Evolutionary conservation across 257 asterid species (phyloP).

Genomic region (Craterostigma plantagineum): DNA sequence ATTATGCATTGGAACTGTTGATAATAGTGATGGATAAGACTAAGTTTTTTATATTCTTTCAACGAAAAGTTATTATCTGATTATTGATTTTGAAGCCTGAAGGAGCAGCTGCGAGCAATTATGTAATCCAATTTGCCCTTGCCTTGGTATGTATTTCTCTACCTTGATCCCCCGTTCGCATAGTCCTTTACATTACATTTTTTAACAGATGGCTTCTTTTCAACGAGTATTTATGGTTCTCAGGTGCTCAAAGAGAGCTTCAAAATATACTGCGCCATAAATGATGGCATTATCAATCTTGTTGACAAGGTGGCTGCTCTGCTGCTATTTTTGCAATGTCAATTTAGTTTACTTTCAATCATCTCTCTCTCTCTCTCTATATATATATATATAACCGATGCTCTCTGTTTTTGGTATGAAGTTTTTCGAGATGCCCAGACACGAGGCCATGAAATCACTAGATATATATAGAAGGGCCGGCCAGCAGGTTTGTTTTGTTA

Average conservation of each 20-base stretch:
- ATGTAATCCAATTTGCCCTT: slow-evolving; percentile 80
- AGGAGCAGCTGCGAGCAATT: slow-evolving; percentile 79
- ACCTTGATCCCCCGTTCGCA: background rate
- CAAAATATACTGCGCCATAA: slow-evolving; percentile 83
- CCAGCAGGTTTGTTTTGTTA: slow-evolving; percentile 62
- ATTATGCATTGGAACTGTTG: background rate
- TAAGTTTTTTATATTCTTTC: background rate
- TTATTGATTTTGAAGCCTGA: slow-evolving; percentile 54
- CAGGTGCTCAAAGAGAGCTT: slow-evolving; percentile 99
- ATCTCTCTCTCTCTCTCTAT: no score
- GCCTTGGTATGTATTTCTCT: slow-evolving; percentile 48
- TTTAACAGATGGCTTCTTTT: background rate
- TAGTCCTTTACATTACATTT: background rate
- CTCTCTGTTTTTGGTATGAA: slow-evolving; percentile 22
- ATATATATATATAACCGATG: no score
- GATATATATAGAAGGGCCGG: slow-evolving; percentile 97
- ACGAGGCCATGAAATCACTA: slow-evolving; percentile 90
- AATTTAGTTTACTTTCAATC: no score
- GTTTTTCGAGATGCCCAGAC: slow-evolving; percentile 99
- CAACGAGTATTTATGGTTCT: slow-evolving; percentile 4
- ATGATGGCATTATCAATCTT: slow-evolving; percentile 95
- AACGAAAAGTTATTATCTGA: slow-evolving; percentile 2
- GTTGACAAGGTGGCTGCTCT: slow-evolving; percentile 71
- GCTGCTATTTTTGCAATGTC: slow-evolving; percentile 2
- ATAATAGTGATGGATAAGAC: background rate